These are phyloP conservation scores for Aspergillus fijiensis DNA, from an alignment of 2,329 filamentous ascomycete species.

Conservation along the genomic window DNA sequence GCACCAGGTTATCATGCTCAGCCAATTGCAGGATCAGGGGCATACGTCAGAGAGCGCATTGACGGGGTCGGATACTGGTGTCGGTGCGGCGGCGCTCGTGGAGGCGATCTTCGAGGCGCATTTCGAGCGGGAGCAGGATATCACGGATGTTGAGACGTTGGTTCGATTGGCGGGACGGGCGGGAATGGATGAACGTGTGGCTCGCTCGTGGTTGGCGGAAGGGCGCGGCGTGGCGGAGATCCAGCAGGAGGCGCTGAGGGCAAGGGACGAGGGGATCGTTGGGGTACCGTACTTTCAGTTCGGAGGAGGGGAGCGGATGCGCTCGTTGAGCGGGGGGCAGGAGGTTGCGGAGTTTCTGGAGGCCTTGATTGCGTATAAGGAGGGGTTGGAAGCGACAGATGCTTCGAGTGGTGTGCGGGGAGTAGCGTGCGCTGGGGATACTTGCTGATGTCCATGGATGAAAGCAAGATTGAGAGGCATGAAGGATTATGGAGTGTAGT, in stretches of 20 bases:
- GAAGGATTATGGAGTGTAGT: no score
- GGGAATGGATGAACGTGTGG: conserved; percentile 9
- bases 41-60: no score
- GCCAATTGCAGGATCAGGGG: neutral
- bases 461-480: no score
- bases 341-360: conserved; percentile 21
- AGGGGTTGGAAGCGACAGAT: neutral
- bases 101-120: conserved; percentile 21
- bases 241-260: conserved; percentile 12
- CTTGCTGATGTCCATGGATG: neutral
- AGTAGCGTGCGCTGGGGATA: neutral
- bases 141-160: conserved; percentile 14
- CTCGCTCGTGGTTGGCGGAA: conserved; percentile 14
- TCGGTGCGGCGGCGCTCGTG: conserved; percentile 10
- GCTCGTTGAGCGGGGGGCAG: conserved; percentile 12
- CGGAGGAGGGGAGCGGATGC: conserved; percentile 10
- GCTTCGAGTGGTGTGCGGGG: neutral
- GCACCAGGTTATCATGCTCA: conserved; percentile 18
- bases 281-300: conserved; percentile 24
- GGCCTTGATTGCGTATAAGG: conserved; percentile 12
- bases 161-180: conserved; percentile 11
- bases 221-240: conserved; percentile 10
- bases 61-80: neutral
- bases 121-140: conserved; percentile 22
- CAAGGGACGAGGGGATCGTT: conserved; percentile 8